Percentiles rank a stretch among this genome's conserved stretches.
Conservation (phyloP, 345 rosid species). For the Durio zibethinus region DNA sequence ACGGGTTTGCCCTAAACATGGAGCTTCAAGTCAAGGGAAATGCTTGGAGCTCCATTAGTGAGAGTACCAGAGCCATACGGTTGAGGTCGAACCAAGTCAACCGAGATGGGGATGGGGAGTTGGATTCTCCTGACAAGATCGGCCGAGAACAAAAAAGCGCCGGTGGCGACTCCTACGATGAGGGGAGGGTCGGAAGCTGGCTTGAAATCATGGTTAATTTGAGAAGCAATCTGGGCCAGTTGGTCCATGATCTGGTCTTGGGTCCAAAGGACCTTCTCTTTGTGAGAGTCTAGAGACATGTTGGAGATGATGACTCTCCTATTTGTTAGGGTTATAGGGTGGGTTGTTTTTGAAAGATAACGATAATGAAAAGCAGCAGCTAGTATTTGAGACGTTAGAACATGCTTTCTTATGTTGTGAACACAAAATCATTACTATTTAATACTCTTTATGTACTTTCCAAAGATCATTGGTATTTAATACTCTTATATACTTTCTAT, state of each 20-base stretch:
- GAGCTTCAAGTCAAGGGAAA: slow-evolving; percentile 70
- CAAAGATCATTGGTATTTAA: too few species aligned
- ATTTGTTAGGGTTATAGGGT: too few species aligned
- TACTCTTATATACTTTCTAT: too few species aligned
- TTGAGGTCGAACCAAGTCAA: slow-evolving; percentile 68
- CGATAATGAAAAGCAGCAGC: too few species aligned
- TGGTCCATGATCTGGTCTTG: slow-evolving; percentile 50
- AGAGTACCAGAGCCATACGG: slow-evolving; percentile 68
- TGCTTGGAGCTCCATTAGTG: slow-evolving; percentile 53
- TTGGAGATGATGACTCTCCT: background rate
- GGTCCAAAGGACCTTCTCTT: slow-evolving; percentile 60
- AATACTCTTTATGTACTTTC: too few species aligned
- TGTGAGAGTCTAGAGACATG: slow-evolving; percentile 58
- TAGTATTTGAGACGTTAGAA: too few species aligned
- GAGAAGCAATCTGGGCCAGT: slow-evolving; percentile 53
- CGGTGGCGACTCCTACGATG: slow-evolving; percentile 85
- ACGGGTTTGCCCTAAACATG: slow-evolving; percentile 64
- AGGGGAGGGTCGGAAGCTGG: slow-evolving; percentile 44
- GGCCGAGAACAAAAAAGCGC: slow-evolving; percentile 77
- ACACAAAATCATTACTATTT: too few species aligned
- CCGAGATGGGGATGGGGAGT: slow-evolving; percentile 54
- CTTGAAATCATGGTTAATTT: slow-evolving; percentile 49
- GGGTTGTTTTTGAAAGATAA: too few species aligned
- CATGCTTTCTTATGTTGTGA: too few species aligned
- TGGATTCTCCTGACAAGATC: slow-evolving; percentile 64